Percentiles rank a stretch among this genome's conserved stretches.
Conservation (phyloP, 148 eudicot genomes). For the Chenopodium suecicum region DNA sequence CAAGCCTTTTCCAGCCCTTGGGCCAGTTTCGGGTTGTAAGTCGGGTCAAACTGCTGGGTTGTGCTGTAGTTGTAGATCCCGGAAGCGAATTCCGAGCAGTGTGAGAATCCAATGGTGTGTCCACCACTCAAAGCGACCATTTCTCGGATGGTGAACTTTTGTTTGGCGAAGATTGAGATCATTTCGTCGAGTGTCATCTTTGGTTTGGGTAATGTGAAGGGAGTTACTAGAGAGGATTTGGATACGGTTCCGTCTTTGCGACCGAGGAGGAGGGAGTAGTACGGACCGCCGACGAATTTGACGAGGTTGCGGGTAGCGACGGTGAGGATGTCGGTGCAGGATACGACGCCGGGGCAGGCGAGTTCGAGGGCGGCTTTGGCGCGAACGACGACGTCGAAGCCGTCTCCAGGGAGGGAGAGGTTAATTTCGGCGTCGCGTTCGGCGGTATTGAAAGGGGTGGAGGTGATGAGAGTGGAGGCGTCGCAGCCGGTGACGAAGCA, state of each 20-base stretch:
- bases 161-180: constrained; percentile 22
- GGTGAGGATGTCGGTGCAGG: constrained; percentile 55
- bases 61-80: constrained; percentile 36
- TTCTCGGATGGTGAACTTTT: constrained; percentile 25
- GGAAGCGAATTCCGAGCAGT: constrained; percentile 43
- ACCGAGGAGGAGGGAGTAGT: constrained; percentile 35
- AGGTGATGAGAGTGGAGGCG: constrained; percentile 44
- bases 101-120: constrained; percentile 55
- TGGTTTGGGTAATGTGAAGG: constrained; percentile 29
- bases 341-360: constrained; percentile 47
- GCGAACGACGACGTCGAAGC: constrained; percentile 50
- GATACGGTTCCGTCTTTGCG: constrained; percentile 39
- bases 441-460: constrained; percentile 39
- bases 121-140: constrained; percentile 50
- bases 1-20: constrained; percentile 37
- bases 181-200: constrained; percentile 27
- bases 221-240: constrained; percentile 2
- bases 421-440: constrained; percentile 59
- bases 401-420: constrained; percentile 67
- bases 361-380: constrained; percentile 54
- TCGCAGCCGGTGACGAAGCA: constrained; percentile 55
- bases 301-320: constrained; percentile 51
- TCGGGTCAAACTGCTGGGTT: constrained; percentile 28
- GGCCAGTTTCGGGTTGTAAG: constrained; percentile 41
- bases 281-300: constrained; percentile 49